Conservation (phyloP, 495 filamentous ascomycete genomes). For the Annulohypoxylon nitens region DNA sequence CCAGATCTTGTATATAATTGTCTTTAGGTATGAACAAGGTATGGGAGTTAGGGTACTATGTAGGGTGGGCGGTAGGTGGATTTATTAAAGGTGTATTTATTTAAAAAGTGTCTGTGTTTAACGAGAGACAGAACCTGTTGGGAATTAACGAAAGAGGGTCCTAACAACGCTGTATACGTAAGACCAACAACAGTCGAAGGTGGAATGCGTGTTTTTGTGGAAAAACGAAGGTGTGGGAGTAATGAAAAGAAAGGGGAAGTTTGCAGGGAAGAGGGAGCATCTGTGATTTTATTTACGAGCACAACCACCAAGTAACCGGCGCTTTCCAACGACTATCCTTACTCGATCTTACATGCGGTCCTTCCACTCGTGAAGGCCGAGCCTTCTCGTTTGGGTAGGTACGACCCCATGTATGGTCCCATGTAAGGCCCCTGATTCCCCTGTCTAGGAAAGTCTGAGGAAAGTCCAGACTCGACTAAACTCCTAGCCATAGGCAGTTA, state of each 20-base stretch:
- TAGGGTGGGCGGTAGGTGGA: conserved; percentile 9
- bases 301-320: conserved; percentile 40
- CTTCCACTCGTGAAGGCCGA: conserved; percentile 30
- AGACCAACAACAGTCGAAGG: conserved; percentile 31
- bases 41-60: conserved; percentile 6
- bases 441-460: conserved; percentile 39
- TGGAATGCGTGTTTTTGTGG: conserved; percentile 31
- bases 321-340: conserved; percentile 41
- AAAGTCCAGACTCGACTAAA: conserved; percentile 41
- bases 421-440: conserved; percentile 26
- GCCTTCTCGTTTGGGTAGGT: conserved; percentile 40
- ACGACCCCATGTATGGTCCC: conserved; percentile 20
- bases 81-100: conserved; percentile 39
- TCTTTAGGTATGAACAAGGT: conserved; percentile 10
- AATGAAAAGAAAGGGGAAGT: conserved; percentile 33
- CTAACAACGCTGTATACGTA: conserved; percentile 38
- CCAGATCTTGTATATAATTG: conserved; percentile 17
- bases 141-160: conserved; percentile 34
- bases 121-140: conserved; percentile 43
- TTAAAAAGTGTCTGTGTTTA: conserved; percentile 39
- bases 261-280: conserved; percentile 40
- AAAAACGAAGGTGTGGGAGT: conserved; percentile 48
- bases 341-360: conserved; percentile 27
- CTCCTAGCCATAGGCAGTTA: conserved; percentile 37
- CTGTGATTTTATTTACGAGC: conserved; percentile 47